Evolutionary conservation across 805 yeast genomes (phyloP).

Genomic region (Metschnikowia sp.): DNA sequence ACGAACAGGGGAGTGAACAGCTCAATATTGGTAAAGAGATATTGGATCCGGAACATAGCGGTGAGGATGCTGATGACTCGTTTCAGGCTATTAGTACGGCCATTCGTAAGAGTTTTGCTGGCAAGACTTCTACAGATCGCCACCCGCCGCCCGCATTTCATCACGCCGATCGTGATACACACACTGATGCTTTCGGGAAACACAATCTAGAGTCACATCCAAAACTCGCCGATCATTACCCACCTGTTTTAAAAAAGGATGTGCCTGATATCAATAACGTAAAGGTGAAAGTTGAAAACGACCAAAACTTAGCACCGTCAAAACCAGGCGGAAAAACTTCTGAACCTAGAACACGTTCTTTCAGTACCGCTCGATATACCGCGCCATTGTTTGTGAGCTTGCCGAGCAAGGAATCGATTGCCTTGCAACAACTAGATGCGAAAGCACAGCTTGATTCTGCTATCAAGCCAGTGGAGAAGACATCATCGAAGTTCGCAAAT

Average conservation of each 20-base stretch:
- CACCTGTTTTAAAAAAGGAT: background rate
- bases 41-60: background rate
- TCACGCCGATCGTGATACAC: background rate
- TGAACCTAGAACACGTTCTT: background rate
- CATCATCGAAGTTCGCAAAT: too few relatives aligned
- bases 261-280: background rate
- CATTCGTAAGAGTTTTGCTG: conserved; percentile 44
- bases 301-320: background rate
- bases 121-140: conserved; percentile 20
- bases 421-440: background rate
- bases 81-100: conserved; percentile 48
- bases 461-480: too few relatives aligned
- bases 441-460: too few relatives aligned
- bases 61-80: conserved; percentile 31
- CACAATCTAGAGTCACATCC: too few relatives aligned
- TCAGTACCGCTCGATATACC: background rate
- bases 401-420: conserved; percentile 4
- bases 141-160: background rate
- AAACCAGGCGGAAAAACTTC: background rate
- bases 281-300: conserved; percentile 1
- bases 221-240: background rate
- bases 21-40: background rate
- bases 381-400: conserved; percentile 4
- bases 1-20: conserved; percentile 10
- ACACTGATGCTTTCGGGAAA: background rate